Evolutionary conservation across 2,329 filamentous ascomycete species (phyloP).

Genomic region (Penicillium sp.): DNA sequence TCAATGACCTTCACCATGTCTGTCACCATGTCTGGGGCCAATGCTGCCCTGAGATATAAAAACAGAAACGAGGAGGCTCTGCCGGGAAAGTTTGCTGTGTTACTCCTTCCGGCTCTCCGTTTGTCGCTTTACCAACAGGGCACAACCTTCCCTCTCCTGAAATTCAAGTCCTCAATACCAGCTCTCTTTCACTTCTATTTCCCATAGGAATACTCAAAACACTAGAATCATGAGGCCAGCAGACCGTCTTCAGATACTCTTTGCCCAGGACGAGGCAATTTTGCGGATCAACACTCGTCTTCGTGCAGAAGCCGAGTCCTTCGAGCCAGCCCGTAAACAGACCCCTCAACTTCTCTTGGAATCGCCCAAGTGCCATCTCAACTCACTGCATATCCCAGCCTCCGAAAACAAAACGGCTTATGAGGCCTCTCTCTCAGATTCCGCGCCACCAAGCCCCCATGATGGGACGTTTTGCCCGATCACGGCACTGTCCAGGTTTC

Average conservation of each 20-base stretch:
- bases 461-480: conserved; percentile 46
- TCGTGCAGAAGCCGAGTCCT: conserved; percentile 3
- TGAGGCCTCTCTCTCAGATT: not conserved
- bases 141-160: not conserved
- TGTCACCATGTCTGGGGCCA: not conserved
- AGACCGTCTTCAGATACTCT: conserved; percentile 36
- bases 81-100: not conserved
- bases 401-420: not conserved
- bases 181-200: not conserved
- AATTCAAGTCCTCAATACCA: not conserved
- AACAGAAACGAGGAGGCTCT: not conserved
- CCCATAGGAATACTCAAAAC: not conserved
- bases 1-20: not conserved
- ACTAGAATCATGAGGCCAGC: conserved; percentile 27
- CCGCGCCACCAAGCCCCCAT: conserved; percentile 9
- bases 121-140: not conserved
- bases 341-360: not conserved
- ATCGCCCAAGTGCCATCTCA: too few species aligned
- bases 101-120: not conserved
- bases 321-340: not conserved
- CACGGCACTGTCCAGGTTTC: conserved; percentile 45
- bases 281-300: conserved; percentile 29
- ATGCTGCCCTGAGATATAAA: not conserved
- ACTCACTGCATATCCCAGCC: not conserved
- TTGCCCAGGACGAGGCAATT: conserved; percentile 31